These are phyloP conservation scores for Podospora tetraspora DNA, from an alignment of 495 filamentous ascomycete genomes.

Conservation along the genomic window DNA sequence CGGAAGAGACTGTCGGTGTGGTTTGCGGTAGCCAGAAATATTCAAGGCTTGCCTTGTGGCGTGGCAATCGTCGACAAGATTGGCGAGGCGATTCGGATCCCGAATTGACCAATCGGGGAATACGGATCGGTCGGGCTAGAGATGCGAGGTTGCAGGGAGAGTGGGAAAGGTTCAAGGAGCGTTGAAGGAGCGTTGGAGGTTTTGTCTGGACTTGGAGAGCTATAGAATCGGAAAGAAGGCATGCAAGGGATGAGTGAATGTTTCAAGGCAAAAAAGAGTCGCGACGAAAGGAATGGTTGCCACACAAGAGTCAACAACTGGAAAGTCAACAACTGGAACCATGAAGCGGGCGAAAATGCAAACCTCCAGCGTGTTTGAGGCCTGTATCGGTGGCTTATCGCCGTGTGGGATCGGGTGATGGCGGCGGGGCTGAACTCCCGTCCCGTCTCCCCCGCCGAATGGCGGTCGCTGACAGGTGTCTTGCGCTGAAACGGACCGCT, in stretches of 20 bases:
- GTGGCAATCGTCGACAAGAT: background rate
- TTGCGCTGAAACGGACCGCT: background rate
- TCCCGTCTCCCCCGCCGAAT: background rate
- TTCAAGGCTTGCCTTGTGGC: background rate
- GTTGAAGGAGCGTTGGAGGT: background rate
- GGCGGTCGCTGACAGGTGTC: conserved; percentile 9
- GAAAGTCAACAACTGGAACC: background rate
- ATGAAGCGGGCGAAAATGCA: background rate
- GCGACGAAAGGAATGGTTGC: background rate
- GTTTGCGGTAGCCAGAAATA: background rate
- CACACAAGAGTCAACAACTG: background rate
- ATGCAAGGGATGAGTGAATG: background rate
- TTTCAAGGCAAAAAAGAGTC: background rate
- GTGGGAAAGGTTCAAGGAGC: background rate
- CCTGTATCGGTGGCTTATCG: background rate
- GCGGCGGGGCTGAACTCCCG: background rate
- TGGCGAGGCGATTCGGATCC: background rate
- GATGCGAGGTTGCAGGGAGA: background rate
- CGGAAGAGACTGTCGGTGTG: background rate
- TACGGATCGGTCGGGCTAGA: background rate
- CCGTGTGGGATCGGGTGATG: background rate
- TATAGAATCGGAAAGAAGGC: background rate
- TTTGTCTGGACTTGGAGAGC: background rate
- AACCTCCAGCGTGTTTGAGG: background rate
- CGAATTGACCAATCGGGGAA: background rate